Base-by-base conservation (phyloP, 257 asterid species). In the Agastache rugosa region DNA sequence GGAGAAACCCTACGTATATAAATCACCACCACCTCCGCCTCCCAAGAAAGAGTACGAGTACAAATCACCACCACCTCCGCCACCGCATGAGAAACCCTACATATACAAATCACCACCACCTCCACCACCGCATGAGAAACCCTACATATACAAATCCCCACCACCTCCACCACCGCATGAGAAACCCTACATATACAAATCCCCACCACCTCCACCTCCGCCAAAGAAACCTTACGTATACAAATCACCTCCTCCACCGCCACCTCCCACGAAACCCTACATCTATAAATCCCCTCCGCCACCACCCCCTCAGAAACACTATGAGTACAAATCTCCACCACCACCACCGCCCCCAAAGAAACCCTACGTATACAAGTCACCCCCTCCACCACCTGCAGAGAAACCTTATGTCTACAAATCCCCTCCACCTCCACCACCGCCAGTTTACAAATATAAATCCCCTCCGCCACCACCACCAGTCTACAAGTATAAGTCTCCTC, bases 21-120 rank as follows among this genome's bases (percentile, higher is more conserved):
- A 69, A 20, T 69, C 74, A 5, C 48, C 74, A 5, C 74, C 74
- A 11, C 74, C 74, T 10, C 73, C 61, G 4, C 47, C 44, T 68
- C 56, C 35, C 0, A 20, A 62, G 48, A 62, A 65, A 19, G 35
- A 23, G 6, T 68, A 68, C 34, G 23, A 6, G 3, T 51, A 68
- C 31, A 68, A 51, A 19, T 48, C 73, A 1, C 68, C 68, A 2
- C 54, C 54, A 3, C 54, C 54, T 47, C 68, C 68, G 35, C 68
- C 68, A 2, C 68, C 68, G 11, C 4, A 9, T 0, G 5, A 61
- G 25, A 34, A 61, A 34, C 66, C 53, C 53, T 65, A 65, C 20
- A 10, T 41, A 2, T 19, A 65, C 12, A 65, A 44, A 23, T 65
- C 71, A 20, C 69, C 69, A 8, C 71, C 54, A 2, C 55, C 55